phyloP scores from a whole-genome alignment of 2,329 filamentous ascomycete genomes.

The Ophiognomonia clavigignenti-juglandacearum region DNA sequence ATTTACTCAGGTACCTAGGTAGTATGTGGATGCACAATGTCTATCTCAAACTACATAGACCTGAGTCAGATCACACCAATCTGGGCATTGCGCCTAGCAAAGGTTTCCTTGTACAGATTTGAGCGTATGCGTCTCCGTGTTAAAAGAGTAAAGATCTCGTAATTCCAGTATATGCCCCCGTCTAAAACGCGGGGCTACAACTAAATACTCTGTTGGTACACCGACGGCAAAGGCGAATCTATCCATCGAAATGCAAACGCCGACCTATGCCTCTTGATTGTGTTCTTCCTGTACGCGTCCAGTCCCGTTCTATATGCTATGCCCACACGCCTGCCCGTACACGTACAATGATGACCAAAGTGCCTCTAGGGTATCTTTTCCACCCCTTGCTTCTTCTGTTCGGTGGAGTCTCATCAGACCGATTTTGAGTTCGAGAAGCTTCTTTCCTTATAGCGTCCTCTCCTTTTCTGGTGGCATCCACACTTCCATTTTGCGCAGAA shows the following conservation, averaged over 20 bases:
- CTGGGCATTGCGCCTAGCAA: too few relatives aligned
- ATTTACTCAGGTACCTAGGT: too few relatives aligned
- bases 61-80: too few relatives aligned
- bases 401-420: too few relatives aligned
- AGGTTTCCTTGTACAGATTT: too few relatives aligned
- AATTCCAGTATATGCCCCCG: not conserved
- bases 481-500: constrained; percentile 70
- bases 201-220: not conserved
- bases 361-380: constrained; percentile 14
- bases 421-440: too few relatives aligned
- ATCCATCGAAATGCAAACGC: constrained; percentile 6
- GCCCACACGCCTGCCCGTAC: constrained; percentile 6
- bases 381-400: too few relatives aligned
- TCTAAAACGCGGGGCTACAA: not conserved
- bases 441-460: constrained; percentile 3
- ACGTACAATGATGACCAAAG: constrained; percentile 12
- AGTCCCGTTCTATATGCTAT: constrained; percentile 13
- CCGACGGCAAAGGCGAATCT: constrained; percentile 3
- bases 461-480: constrained; percentile 28
- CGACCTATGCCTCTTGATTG: constrained; percentile 7
- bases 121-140: not conserved
- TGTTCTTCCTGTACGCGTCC: constrained; percentile 5
- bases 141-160: constrained; percentile 11
- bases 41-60: too few relatives aligned
- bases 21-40: too few relatives aligned